Percentiles rank a stretch among this genome's conserved stretches.
These are phyloP conservation scores for Fusarium nurragi DNA, from an alignment of 2,329 filamentous ascomycete species.

Conservation along the genomic window DNA sequence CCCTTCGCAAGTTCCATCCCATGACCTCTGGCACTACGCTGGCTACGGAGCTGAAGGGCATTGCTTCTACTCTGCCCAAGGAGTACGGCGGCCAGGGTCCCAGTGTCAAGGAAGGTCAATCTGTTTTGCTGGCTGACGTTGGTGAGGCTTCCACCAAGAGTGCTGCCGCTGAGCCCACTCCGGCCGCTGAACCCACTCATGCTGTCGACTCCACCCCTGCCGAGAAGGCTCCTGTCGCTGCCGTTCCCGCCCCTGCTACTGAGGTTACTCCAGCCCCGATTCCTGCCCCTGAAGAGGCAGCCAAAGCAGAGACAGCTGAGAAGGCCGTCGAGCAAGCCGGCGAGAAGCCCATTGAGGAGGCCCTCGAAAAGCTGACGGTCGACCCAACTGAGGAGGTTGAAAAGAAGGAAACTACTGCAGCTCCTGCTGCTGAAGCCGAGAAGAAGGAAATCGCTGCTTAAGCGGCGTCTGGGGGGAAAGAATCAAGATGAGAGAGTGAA, in stretches of 20 bases:
- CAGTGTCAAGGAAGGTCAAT: constrained; percentile 51
- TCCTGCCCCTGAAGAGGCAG: constrained; percentile 26
- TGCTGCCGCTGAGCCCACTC: background rate
- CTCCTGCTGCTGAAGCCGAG: constrained; percentile 1
- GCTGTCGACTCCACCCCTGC: background rate
- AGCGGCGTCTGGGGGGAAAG: background rate
- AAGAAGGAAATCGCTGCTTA: constrained; percentile 22
- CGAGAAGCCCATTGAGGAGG: constrained; percentile 35
- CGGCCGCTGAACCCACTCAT: background rate
- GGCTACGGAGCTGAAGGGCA: constrained; percentile 64
- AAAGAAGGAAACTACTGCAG: constrained; percentile 9
- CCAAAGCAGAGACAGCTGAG: constrained; percentile 32
- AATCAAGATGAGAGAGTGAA: background rate
- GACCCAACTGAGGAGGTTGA: constrained; percentile 13
- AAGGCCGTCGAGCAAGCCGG: constrained; percentile 22
- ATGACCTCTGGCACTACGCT: constrained; percentile 78
- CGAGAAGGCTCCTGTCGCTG: background rate
- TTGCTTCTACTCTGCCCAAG: constrained; percentile 74
- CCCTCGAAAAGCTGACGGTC: constrained; percentile 28
- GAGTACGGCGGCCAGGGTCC: constrained; percentile 81
- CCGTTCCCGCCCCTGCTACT: background rate
- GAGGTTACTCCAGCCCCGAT: constrained; percentile 7
- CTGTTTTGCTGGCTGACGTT: constrained; percentile 43
- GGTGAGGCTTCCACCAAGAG: constrained; percentile 20
- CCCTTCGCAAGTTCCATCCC: constrained; percentile 81